phyloP scores from a whole-genome alignment of 257 asterid genomes.

The Lycium ferocissimum region DNA sequence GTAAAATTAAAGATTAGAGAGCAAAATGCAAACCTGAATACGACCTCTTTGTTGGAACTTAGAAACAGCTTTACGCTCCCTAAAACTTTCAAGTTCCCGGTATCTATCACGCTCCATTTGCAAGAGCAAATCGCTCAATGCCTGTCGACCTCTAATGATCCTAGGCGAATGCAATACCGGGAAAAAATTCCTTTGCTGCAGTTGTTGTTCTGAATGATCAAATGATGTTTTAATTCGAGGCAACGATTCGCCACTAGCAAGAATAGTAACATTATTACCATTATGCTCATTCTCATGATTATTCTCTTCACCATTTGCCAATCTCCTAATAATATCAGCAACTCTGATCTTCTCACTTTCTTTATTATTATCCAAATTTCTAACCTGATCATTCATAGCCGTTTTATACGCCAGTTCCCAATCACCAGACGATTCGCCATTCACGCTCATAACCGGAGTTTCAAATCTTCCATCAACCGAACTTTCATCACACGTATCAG shows the following conservation, averaged over 20 bases:
- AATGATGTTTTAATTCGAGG: slow-evolving; percentile 7
- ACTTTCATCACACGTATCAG: slow-evolving; percentile 26
- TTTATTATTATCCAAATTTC: neutral
- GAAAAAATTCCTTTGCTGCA: slow-evolving; percentile 12
- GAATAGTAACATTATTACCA: neutral
- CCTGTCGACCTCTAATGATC: slow-evolving; percentile 33
- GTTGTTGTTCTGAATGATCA: slow-evolving; percentile 26
- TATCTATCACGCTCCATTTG: slow-evolving; percentile 37
- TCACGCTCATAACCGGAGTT: neutral
- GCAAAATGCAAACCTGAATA: slow-evolving; percentile 27
- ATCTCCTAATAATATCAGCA: slow-evolving; percentile 32
- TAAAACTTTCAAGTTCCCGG: slow-evolving; percentile 26
- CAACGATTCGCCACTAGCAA: neutral
- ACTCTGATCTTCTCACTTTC: slow-evolving; percentile 33
- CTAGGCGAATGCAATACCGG: slow-evolving; percentile 22
- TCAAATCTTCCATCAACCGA: slow-evolving; percentile 21
- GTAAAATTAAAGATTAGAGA: neutral
- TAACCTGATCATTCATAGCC: neutral
- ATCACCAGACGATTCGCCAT: slow-evolving; percentile 27
- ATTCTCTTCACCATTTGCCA: slow-evolving; percentile 29
- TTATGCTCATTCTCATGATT: neutral
- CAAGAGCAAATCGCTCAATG: slow-evolving; percentile 30
- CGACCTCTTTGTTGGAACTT: slow-evolving; percentile 38
- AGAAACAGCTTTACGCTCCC: slow-evolving; percentile 32
- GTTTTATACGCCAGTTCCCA: slow-evolving; percentile 28